Evolutionary conservation across 768 basidiomycete species (phyloP), one percentile per base, ranked within the genome.

Genomic region (Phlebiopsis gigantea): DNA sequence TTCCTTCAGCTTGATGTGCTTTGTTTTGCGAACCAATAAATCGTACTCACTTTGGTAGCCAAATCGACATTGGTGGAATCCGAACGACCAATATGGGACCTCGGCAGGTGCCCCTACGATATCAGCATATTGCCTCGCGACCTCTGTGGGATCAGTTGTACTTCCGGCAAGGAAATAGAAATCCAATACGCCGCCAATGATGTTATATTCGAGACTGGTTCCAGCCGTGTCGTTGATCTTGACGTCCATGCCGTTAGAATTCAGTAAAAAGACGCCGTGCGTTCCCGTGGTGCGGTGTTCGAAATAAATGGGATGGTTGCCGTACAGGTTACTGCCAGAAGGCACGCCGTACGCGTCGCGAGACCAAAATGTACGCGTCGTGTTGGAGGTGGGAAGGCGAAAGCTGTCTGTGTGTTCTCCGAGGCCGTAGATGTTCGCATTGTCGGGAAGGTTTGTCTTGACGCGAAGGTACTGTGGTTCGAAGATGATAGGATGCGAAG

Each of bases 151-250:
- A 63, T 83, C 77, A 4, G 69, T 76, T 61, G 76, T 72, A 63
- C 82, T 84, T 6, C 88, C 88, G 28, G 85, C 80, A 51, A 90
- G 71, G 72, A 93, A 89, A 74, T 89, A 87, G 61, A 90, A 84
- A 66, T 90, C 88, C 29, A 90, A 68, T 1, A 89, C 78, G 8
- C 88, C 88, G 3, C 89, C 90, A 61, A 93, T 85, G 29, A 81
- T 79, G 58, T 88, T 84, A 68, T 90, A 93, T 71, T 91, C 85
- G 57, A 88, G 68, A 2, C 79, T 68, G 7, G 75, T 73, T 9
- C 57, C 58, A 19, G 65, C 60, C 10, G 71, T 69, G 46, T 76
- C 72, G 25, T 76, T 77, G 55, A 88, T 71, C 64, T 88, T 88
- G 72, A 90, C 74, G 59, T 90, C 88, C 85, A 90, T 88, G 0